Percentiles rank a stretch among this genome's conserved stretches.
Evolutionary conservation across 2,329 filamentous ascomycete genomes (phyloP).

Genomic region (Fusarium falciforme): DNA sequence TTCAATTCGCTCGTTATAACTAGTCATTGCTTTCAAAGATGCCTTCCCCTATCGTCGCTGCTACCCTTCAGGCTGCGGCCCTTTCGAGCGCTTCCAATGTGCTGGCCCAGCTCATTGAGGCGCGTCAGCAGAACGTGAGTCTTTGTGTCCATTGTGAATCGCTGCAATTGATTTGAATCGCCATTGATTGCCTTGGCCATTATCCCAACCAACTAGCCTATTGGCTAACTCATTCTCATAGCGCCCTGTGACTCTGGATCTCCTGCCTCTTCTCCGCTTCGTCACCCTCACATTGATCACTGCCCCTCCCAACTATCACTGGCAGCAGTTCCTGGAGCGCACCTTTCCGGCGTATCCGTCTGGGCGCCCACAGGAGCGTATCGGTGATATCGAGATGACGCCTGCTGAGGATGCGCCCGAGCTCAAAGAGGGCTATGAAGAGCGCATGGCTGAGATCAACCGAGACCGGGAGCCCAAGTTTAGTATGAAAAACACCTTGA

Average conservation of each 20-base stretch:
- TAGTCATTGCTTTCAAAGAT: constrained; percentile 44
- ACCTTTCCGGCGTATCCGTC: constrained; percentile 61
- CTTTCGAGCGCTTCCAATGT: constrained; percentile 66
- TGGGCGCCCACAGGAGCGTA: constrained; percentile 12
- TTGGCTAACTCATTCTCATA: constrained; percentile 1
- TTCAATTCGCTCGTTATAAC: constrained; percentile 6
- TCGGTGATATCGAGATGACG: constrained; percentile 45
- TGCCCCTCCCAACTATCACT: constrained; percentile 68
- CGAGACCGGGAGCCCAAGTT: constrained; percentile 45
- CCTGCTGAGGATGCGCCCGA: constrained; percentile 40
- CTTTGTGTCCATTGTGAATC: not conserved
- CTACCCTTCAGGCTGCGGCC: constrained; percentile 63
- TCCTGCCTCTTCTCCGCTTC: constrained; percentile 64
- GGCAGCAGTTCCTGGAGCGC: constrained; percentile 67
- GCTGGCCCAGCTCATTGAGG: constrained; percentile 64
- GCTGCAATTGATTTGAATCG: not conserved
- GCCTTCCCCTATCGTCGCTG: constrained; percentile 62
- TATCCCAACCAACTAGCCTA: not conserved
- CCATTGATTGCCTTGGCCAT: not conserved
- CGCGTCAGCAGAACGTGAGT: constrained; percentile 58
- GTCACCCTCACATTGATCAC: constrained; percentile 63
- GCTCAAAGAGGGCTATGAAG: constrained; percentile 36
- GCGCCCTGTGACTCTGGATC: constrained; percentile 58
- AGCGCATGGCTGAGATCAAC: constrained; percentile 33
- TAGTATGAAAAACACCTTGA: constrained; percentile 55